A percentile compares a stretch with the other conserved stretches of the same genome.
These are phyloP conservation scores for Melocanna baccifera DNA, from an alignment of 176 grass and related monocot species.

Conservation along the genomic window DNA sequence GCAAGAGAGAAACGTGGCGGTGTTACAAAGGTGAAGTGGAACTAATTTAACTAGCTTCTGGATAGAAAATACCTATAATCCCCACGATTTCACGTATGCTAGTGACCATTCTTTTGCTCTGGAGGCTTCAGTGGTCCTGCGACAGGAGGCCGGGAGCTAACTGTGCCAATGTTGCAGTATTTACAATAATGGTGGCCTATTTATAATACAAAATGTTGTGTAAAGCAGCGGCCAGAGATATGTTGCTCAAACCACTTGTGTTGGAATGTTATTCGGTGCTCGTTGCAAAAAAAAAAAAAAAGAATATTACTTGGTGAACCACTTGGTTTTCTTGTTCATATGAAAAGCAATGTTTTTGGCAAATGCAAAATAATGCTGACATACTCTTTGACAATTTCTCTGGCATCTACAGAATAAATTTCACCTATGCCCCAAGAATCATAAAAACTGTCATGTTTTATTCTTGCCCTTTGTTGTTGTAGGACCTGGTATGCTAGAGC, in stretches of 20 bases:
- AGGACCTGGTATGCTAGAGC: neutral
- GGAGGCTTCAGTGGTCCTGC: neutral
- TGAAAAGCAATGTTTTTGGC: neutral
- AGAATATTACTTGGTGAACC: constrained; percentile 16
- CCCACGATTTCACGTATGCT: constrained; percentile 44
- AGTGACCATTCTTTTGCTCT: constrained; percentile 18
- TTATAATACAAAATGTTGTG: constrained; percentile 18
- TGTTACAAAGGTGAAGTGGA: constrained; percentile 11
- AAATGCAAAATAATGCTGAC: constrained; percentile 1
- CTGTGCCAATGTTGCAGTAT: neutral
- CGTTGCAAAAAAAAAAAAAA: neutral
- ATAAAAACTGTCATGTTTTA: constrained; percentile 1
- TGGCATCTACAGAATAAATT: neutral
- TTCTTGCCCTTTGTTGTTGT: neutral
- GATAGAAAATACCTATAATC: constrained; percentile 51
- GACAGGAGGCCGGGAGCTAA: neutral
- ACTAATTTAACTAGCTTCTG: neutral
- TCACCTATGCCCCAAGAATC: neutral
- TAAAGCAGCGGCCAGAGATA: neutral
- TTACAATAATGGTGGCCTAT: neutral
- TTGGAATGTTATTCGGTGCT: neutral
- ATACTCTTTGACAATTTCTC: neutral
- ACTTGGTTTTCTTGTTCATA: neutral
- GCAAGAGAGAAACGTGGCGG: constrained; percentile 22
- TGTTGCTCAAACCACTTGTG: constrained; percentile 7